Conservation (phyloP, 23 red algal species). For the Cyanidiococcus yangmingshanensis region DNA sequence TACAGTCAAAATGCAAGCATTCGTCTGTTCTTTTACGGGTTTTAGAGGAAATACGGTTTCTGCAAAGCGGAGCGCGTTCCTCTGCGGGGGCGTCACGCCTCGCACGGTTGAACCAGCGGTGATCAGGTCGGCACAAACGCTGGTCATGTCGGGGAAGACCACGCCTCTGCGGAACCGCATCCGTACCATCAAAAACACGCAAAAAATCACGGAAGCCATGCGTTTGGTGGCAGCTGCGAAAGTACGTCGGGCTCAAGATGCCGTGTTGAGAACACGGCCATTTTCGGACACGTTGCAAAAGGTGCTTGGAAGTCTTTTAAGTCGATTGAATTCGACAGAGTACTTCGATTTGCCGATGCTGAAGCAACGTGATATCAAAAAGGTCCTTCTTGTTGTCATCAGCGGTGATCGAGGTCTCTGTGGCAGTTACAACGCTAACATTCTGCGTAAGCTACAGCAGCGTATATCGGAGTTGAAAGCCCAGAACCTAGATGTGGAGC, state of each 20-base stretch:
- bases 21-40: not conserved
- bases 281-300: constrained; percentile 97
- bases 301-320: constrained; percentile 88
- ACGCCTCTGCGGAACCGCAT: constrained; percentile 63
- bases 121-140: not conserved
- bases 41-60: not conserved
- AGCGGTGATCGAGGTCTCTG: constrained; percentile 93
- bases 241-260: constrained; percentile 96
- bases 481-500: constrained; percentile 48
- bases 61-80: not conserved
- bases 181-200: constrained; percentile 82
- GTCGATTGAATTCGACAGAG: constrained; percentile 58
- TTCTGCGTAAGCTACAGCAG: constrained; percentile 66
- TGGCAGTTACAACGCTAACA: constrained; percentile 85
- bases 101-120: not conserved
- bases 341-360: constrained; percentile 77
- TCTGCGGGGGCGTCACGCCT: not conserved
- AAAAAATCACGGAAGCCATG: constrained; percentile 99
- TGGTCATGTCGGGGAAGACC: constrained; percentile 14
- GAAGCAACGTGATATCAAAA: constrained; percentile 47
- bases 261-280: constrained; percentile 81
- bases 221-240: constrained; percentile 93
- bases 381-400: constrained; percentile 65
- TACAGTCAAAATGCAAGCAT: not conserved
- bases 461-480: constrained; percentile 47